A percentile compares a stretch with the other conserved stretches of the same genome.
Evolutionary conservation across 345 rosid genomes (phyloP).

Genomic region (Pistacia vera): DNA sequence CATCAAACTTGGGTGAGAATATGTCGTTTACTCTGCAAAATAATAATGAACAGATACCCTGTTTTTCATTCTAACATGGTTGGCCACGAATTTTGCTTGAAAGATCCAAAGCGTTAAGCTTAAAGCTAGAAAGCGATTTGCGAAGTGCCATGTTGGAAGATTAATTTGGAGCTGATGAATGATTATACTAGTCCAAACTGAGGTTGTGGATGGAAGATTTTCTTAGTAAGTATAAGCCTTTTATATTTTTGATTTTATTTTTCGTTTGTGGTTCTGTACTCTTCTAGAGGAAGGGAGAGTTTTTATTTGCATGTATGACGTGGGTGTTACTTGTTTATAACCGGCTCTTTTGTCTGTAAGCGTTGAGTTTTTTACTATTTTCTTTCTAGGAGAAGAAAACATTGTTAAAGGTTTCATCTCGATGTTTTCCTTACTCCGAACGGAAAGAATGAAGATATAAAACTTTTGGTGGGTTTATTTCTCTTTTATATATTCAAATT

Average conservation of each 20-base stretch:
- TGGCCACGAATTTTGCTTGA: constrained; percentile 33
- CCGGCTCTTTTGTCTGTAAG: constrained; percentile 15
- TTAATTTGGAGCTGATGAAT: not conserved
- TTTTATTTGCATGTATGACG: constrained; percentile 23
- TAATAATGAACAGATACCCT: too few species aligned
- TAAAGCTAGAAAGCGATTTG: constrained; percentile 26
- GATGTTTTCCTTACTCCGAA: not conserved
- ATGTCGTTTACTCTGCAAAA: too few species aligned
- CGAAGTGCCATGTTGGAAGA: not conserved
- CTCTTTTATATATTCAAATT: not conserved
- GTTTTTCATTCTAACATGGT: not conserved
- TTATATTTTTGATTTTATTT: not conserved
- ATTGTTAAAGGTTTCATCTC: not conserved
- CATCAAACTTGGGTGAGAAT: too few species aligned
- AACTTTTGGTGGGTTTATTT: constrained; percentile 13
- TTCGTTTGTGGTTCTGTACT: constrained; percentile 16
- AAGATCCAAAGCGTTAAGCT: constrained; percentile 28
- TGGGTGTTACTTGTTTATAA: constrained; percentile 3
- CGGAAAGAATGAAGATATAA: not conserved
- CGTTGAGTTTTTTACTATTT: not conserved
- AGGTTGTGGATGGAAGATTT: constrained; percentile 34
- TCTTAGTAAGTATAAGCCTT: constrained; percentile 27
- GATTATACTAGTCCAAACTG: not conserved
- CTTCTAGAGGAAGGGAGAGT: not conserved
- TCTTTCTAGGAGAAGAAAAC: not conserved